These are phyloP conservation scores for Macadamia tetraphylla DNA, from an alignment of 164 flowering plant genomes.

Conservation along the genomic window DNA sequence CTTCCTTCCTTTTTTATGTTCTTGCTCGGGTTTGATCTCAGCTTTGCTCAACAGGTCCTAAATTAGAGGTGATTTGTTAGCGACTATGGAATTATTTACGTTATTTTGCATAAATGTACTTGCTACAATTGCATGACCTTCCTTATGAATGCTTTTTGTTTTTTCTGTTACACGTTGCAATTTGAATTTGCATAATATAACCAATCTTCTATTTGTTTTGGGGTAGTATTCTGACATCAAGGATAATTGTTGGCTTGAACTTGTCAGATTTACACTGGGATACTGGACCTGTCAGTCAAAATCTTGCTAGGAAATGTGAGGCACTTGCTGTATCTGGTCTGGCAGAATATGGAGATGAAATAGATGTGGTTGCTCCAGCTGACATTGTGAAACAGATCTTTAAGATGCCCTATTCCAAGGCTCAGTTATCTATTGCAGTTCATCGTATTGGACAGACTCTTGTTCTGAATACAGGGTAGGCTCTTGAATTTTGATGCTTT, in stretches of 20 bases:
- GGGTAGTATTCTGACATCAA: too few relatives aligned
- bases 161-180: too few relatives aligned
- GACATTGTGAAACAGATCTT: conserved; percentile 96
- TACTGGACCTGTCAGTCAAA: conserved; percentile 44
- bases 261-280: conserved; percentile 52
- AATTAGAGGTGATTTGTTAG: too few relatives aligned
- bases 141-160: too few relatives aligned
- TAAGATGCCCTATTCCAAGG: conserved; percentile 93
- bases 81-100: too few relatives aligned
- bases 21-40: too few relatives aligned
- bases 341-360: conserved; percentile 87
- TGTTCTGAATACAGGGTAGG: conserved; percentile 81
- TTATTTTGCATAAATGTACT: too few relatives aligned
- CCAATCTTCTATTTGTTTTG: too few relatives aligned
- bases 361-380: conserved; percentile 89
- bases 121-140: too few relatives aligned
- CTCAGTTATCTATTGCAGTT: conserved; percentile 86
- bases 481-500: conserved; percentile 6
- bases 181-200: too few relatives aligned
- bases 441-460: conserved; percentile 89
- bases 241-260: background rate
- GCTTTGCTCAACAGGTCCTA: too few relatives aligned
- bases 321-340: conserved; percentile 92
- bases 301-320: conserved; percentile 75
- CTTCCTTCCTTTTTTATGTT: too few relatives aligned